Percentiles rank a stretch among this genome's conserved stretches.
Evolutionary conservation across 345 rosid genomes (phyloP).

Genomic region (Cardamine occulta): DNA sequence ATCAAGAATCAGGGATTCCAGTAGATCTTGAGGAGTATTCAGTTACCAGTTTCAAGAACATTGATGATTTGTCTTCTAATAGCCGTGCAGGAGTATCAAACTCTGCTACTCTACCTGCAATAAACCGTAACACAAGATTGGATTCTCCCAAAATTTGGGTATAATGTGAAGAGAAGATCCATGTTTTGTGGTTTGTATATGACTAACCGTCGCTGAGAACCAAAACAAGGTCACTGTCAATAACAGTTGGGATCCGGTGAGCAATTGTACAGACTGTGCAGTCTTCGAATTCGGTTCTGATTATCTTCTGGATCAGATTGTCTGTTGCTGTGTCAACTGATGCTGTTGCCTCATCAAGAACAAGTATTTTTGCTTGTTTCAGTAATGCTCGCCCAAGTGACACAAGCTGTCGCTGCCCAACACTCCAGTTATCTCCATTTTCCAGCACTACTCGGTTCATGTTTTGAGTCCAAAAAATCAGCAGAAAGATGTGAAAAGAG

Average conservation of each 20-base stretch:
- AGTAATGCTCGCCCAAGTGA: constrained; percentile 92
- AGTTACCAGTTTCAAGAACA: constrained; percentile 87
- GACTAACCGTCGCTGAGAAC: constrained; percentile 91
- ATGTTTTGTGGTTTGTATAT: neutral
- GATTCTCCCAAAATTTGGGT: neutral
- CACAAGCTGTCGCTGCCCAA: constrained; percentile 96
- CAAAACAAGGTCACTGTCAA: constrained; percentile 95
- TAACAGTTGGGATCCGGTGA: constrained; percentile 96
- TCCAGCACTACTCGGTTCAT: constrained; percentile 66
- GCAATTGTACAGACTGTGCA: constrained; percentile 99
- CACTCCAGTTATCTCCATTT: constrained; percentile 99
- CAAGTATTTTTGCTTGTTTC: constrained; percentile 89
- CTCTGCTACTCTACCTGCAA: constrained; percentile 90
- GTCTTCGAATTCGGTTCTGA: constrained; percentile 84
- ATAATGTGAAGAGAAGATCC: neutral
- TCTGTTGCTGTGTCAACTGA: constrained; percentile 99
- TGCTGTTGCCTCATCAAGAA: constrained; percentile 98
- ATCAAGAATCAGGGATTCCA: constrained; percentile 85
- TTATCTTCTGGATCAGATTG: constrained; percentile 92
- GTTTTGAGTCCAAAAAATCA: constrained; percentile 12
- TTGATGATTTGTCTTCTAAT: constrained; percentile 89
- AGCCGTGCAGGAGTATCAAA: constrained; percentile 81
- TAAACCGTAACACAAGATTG: constrained; percentile 14
- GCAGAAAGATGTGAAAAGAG: neutral
- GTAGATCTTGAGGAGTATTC: constrained; percentile 95